phyloP scores from a whole-genome alignment of 192 early-diverging fungal genomes.

The Linnemannia schmuckeri region DNA sequence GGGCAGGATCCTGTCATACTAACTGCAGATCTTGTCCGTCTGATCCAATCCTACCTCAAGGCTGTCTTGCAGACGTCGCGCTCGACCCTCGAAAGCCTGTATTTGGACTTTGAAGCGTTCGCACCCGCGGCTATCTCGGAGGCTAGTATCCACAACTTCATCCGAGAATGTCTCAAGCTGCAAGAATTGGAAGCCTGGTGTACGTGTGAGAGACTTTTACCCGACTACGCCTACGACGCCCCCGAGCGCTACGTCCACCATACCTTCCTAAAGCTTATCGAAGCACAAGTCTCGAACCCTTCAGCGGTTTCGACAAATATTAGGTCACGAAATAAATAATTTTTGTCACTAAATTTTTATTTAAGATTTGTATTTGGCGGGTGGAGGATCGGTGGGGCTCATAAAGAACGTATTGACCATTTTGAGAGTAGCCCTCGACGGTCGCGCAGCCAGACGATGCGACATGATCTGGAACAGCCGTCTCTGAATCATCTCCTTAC shows the following conservation, averaged over 20 bases:
- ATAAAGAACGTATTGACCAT: constrained; percentile 83
- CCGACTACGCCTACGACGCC: neutral
- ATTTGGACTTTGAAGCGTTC: neutral
- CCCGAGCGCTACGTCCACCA: neutral
- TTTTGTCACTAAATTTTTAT: neutral
- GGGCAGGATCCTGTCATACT: too few relatives aligned
- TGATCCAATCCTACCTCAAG: neutral
- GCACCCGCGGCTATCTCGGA: neutral
- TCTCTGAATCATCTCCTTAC: constrained; percentile 75
- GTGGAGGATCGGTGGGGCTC: constrained; percentile 57
- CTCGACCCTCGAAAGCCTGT: neutral
- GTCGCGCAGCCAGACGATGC: constrained; percentile 74
- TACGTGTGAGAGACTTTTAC: neutral
- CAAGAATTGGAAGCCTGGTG: neutral
- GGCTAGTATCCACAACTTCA: neutral
- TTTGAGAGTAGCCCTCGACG: constrained; percentile 82
- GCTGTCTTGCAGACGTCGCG: neutral
- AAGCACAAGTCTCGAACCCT: neutral
- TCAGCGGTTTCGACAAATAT: neutral
- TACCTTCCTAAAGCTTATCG: neutral
- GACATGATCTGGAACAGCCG: constrained; percentile 76
- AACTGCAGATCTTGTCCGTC: too few relatives aligned
- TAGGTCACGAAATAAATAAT: neutral
- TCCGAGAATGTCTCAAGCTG: neutral
- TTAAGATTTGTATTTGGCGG: constrained; percentile 39